Percentiles rank a stretch among this genome's conserved stretches.
Evolutionary conservation across 768 basidiomycete species (phyloP).

Genomic region (Mycena epipterygia): DNA sequence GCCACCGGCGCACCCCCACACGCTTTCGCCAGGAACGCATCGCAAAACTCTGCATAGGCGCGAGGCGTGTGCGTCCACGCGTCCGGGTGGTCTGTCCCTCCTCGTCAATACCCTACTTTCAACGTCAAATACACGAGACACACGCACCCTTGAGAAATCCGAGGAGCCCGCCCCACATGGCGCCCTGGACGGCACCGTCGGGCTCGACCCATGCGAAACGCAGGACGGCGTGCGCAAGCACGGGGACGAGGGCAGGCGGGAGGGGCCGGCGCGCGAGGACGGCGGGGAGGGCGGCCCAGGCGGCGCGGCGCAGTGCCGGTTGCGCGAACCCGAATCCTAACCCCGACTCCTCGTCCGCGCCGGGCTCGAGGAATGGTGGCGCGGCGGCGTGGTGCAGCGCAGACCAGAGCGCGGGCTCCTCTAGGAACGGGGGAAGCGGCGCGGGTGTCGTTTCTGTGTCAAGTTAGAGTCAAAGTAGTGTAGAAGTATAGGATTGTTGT

Average conservation of each 20-base stretch:
- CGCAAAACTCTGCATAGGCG: slow-evolving; percentile 75
- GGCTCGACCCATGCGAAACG: slow-evolving; percentile 78
- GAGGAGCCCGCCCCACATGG: slow-evolving; percentile 80
- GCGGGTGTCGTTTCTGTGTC: slow-evolving; percentile 34
- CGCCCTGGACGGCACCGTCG: slow-evolving; percentile 74
- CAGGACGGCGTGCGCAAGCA: slow-evolving; percentile 70
- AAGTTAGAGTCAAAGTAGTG: neutral
- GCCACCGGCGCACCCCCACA: slow-evolving; percentile 85
- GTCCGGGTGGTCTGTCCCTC: neutral
- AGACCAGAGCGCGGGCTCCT: slow-evolving; percentile 72
- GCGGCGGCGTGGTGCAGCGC: slow-evolving; percentile 60
- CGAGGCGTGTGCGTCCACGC: slow-evolving; percentile 42
- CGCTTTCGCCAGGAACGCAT: slow-evolving; percentile 78
- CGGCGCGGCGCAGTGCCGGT: slow-evolving; percentile 67
- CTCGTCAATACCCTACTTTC: too few species aligned
- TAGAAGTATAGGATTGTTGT: slow-evolving; percentile 43
- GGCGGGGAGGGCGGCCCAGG: slow-evolving; percentile 59
- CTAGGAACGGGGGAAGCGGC: slow-evolving; percentile 48
- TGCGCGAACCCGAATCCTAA: slow-evolving; percentile 62
- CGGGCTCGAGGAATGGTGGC: slow-evolving; percentile 61
- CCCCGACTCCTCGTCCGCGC: too few species aligned
- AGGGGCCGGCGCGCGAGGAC: slow-evolving; percentile 24
- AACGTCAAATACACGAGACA: neutral
- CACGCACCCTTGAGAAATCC: slow-evolving; percentile 78
- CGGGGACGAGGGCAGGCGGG: slow-evolving; percentile 50